Conservation (phyloP, 179 eudicot genomes). For the Heliamphora pulchella region DNA sequence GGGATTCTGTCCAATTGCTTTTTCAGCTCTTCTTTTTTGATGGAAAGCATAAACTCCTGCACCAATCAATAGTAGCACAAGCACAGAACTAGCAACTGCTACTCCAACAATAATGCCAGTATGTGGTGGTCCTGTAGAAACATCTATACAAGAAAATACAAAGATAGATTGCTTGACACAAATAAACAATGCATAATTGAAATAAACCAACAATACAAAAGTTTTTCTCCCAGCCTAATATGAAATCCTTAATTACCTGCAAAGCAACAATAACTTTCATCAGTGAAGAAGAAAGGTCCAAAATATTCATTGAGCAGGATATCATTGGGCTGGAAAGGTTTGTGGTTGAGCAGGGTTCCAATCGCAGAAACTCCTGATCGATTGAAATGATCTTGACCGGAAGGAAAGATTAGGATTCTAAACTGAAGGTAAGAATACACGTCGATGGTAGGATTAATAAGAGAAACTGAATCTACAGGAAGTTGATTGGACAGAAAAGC, state of each 20-base stretch:
- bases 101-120: slow-evolving; percentile 35
- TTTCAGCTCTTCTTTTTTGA: slow-evolving; percentile 32
- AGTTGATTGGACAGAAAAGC: slow-evolving; percentile 22
- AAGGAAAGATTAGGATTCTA: slow-evolving; percentile 30
- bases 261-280: slow-evolving; percentile 9
- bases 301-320: slow-evolving; percentile 24
- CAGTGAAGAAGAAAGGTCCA: slow-evolving; percentile 36
- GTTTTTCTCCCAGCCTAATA: background rate
- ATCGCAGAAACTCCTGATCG: slow-evolving; percentile 28
- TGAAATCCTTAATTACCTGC: slow-evolving; percentile 8
- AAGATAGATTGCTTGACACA: background rate
- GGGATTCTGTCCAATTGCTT: slow-evolving; percentile 27
- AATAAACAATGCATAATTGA: background rate
- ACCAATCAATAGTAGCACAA: slow-evolving; percentile 29
- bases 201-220: too few species aligned
- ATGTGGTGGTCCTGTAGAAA: slow-evolving; percentile 24
- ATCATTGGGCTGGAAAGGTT: slow-evolving; percentile 26
- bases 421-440: slow-evolving; percentile 28
- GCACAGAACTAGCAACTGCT: slow-evolving; percentile 28
- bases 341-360: slow-evolving; percentile 39
- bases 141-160: background rate
- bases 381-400: slow-evolving; percentile 27
- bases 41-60: slow-evolving; percentile 35
- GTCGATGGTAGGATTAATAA: slow-evolving; percentile 26
- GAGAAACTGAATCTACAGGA: slow-evolving; percentile 39